These are phyloP conservation scores for Alternaria postmessia DNA, from an alignment of 2,329 filamentous ascomycete species.

Conservation along the genomic window DNA sequence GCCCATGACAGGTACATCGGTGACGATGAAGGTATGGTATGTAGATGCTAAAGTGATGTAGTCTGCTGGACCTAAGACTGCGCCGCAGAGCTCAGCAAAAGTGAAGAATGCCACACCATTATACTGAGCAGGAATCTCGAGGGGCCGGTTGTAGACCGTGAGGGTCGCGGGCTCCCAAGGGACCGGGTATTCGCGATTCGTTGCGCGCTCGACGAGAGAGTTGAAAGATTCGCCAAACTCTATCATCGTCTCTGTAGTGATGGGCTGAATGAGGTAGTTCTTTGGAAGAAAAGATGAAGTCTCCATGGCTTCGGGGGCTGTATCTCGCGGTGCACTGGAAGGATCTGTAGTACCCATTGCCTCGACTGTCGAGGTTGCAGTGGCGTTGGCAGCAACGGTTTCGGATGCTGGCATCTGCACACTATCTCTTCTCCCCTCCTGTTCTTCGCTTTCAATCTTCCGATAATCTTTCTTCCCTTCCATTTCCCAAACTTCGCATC, in stretches of 20 bases:
- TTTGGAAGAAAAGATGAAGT: conserved; percentile 34
- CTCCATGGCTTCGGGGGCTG: background rate
- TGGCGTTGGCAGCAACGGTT: background rate
- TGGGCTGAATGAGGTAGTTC: conserved; percentile 45
- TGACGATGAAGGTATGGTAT: conserved; percentile 80
- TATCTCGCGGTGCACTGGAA: background rate
- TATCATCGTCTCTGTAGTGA: conserved; percentile 29
- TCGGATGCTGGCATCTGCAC: conserved; percentile 4
- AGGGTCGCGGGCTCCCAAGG: conserved; percentile 58
- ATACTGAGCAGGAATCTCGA: conserved; percentile 66
- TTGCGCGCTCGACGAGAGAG: conserved; percentile 31
- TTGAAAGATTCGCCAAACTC: conserved; percentile 33
- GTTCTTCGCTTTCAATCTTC: conserved; percentile 56
- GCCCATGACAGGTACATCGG: conserved; percentile 72
- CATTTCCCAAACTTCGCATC: conserved; percentile 87
- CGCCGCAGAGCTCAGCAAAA: conserved; percentile 72
- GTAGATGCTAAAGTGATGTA: conserved; percentile 83
- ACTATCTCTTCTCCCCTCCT: background rate
- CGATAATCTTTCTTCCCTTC: conserved; percentile 75
- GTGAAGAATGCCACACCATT: conserved; percentile 69
- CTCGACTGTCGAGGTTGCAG: background rate
- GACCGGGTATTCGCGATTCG: conserved; percentile 43
- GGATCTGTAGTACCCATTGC: background rate
- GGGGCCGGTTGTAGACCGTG: conserved; percentile 69
- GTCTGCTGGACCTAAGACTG: conserved; percentile 76